Evolutionary conservation across 1,284 basidiomycete species (phyloP), one percentile per base, ranked within the genome.

Genomic region (Irpex sp.): DNA sequence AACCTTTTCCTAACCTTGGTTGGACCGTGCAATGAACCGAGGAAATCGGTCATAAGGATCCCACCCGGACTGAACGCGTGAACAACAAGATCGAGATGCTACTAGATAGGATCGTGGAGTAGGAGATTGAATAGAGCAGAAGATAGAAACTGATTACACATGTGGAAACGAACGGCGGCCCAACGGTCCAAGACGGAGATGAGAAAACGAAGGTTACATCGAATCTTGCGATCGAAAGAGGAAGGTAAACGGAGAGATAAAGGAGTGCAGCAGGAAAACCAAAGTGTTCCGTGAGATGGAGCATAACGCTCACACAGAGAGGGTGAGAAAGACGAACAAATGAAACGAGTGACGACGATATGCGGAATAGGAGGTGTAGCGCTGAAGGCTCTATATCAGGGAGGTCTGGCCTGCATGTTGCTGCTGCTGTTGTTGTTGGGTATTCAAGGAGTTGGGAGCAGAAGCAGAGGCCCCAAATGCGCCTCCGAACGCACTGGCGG

Each of bases 381-480:
- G 31, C 31, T 33, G 31, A 33, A 33, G 31, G 31, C 31, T 5
- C 31, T 51, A 62, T 17, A 62, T 62, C 19, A 62, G 57, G 21
- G 61, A 59, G 15, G 49, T 9, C 31, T 51, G 61, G 21, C 51
- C 49, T 33, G 49, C 39, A 15, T 55, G 51, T 49, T 62, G 61
- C 51, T 62, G 60, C 55, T 61, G 61, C 36, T 58, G 57, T 53
- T 61, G 61, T 33, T 58, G 56, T 36, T 58, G 57, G 19, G 36
- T n/a, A 26, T 47, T 47, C 8, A 50, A 13, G 15, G 49, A 19
- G 17, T 7, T 26, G 15, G 26, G 19, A 13, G 46, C 56, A 19
- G 61, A 17, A 5, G 35, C 13, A 9, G 31, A 58, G 0, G 50
- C 15, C 1, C 56, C 61, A 51, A 57, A 59, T 50, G 57, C 35